These are phyloP conservation scores for Aspergillus felis DNA, from an alignment of 2,329 filamentous ascomycete genomes.

Conservation along the genomic window DNA sequence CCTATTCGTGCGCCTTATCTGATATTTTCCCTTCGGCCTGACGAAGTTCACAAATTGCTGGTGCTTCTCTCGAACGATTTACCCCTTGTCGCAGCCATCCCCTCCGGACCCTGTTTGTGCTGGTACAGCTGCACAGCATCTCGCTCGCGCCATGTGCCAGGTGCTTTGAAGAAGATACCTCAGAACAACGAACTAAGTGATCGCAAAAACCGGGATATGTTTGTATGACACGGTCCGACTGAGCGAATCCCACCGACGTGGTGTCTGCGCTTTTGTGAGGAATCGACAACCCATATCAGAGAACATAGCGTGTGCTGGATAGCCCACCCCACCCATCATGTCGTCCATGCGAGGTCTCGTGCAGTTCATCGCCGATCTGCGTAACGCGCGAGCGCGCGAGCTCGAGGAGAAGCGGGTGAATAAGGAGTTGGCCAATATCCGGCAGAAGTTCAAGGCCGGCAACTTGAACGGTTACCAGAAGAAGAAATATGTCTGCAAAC, in stretches of 20 bases:
- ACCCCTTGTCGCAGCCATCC: conserved; percentile 4
- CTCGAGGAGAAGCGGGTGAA: conserved; percentile 99
- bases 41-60: background rate
- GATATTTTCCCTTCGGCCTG: background rate
- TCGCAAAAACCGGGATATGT: conserved; percentile 22
- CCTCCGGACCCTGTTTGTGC: background rate
- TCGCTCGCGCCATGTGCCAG: conserved; percentile 21
- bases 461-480: conserved; percentile 94
- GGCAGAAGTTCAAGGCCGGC: conserved; percentile 96
- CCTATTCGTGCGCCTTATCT: background rate
- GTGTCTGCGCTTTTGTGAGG: conserved; percentile 11
- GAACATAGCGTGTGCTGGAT: background rate
- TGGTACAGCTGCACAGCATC: conserved; percentile 3
- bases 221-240: conserved; percentile 24
- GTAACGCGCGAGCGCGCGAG: conserved; percentile 91
- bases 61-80: background rate
- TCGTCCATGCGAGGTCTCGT: conserved; percentile 69
- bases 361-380: conserved; percentile 94
- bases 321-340: conserved; percentile 24
- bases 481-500: conserved; percentile 99
- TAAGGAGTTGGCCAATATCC: conserved; percentile 97
- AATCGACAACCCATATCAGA: background rate
- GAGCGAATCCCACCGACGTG: conserved; percentile 22
- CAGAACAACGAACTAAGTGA: background rate
- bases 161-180: conserved; percentile 13